Evolutionary conservation across 768 basidiomycete species (phyloP).

Genomic region (Dentipellis sp.): DNA sequence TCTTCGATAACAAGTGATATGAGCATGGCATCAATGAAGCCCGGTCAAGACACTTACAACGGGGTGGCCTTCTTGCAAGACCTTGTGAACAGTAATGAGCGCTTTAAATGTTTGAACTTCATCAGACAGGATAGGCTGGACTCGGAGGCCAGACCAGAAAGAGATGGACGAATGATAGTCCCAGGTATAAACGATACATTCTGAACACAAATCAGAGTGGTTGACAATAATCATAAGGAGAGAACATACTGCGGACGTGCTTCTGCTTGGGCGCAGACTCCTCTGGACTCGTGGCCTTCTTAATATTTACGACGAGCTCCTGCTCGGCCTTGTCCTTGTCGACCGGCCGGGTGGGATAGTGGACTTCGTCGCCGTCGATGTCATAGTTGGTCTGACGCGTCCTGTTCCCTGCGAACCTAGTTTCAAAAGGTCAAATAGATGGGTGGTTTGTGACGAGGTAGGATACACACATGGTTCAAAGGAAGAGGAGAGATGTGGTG

Average conservation of each 20-base stretch:
- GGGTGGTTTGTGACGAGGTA: not conserved
- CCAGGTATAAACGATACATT: slow-evolving; percentile 99
- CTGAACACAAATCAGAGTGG: slow-evolving; percentile 30
- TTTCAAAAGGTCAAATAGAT: not conserved
- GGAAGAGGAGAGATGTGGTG: not conserved
- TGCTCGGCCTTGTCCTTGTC: slow-evolving; percentile 98
- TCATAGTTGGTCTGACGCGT: slow-evolving; percentile 37
- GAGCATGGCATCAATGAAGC: no score
- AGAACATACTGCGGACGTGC: slow-evolving; percentile 86
- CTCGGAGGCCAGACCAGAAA: slow-evolving; percentile 95
- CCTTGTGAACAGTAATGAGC: slow-evolving; percentile 95
- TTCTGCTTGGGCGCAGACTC: slow-evolving; percentile 99
- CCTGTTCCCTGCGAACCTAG: slow-evolving; percentile 25
- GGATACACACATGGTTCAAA: slow-evolving; percentile 5
- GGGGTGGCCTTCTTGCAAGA: slow-evolving; percentile 96
- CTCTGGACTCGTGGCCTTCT: slow-evolving; percentile 94
- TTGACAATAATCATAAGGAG: not conserved
- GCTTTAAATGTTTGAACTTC: slow-evolving; percentile 99
- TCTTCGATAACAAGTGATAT: slow-evolving; percentile 37
- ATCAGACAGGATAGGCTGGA: slow-evolving; percentile 94
- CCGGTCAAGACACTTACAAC: slow-evolving; percentile 41
- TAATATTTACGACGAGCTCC: slow-evolving; percentile 90
- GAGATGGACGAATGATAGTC: slow-evolving; percentile 97
- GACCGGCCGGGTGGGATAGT: slow-evolving; percentile 94
- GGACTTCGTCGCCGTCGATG: slow-evolving; percentile 71